Conservation (phyloP, 2,329 filamentous ascomycete species). For the Scorias spongiosa region DNA sequence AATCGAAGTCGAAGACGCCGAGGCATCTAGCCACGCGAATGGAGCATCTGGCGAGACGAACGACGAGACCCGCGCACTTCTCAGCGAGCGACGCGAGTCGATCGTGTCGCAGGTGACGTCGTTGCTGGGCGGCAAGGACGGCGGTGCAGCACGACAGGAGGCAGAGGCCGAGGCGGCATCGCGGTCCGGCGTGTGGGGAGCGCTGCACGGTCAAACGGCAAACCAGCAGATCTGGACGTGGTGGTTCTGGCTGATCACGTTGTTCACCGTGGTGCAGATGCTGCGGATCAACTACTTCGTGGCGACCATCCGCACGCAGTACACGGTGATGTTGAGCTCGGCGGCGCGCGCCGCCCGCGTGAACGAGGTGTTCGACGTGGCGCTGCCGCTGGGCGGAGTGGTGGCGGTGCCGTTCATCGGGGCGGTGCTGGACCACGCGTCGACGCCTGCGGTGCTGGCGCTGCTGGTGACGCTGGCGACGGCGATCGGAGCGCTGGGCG, state of each 20-base stretch:
- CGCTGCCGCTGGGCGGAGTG: slow-evolving; percentile 68
- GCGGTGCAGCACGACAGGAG: slow-evolving; percentile 43
- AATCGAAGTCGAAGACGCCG: slow-evolving; percentile 43
- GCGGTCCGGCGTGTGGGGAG: slow-evolving; percentile 70
- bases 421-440: slow-evolving; percentile 58
- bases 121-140: slow-evolving; percentile 52
- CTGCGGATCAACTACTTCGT: slow-evolving; percentile 76
- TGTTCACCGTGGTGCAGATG: slow-evolving; percentile 54
- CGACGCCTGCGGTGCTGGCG: slow-evolving; percentile 54
- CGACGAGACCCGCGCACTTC: slow-evolving; percentile 34
- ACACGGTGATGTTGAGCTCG: slow-evolving; percentile 56
- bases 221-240: slow-evolving; percentile 58
- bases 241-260: slow-evolving; percentile 72
- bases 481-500: slow-evolving; percentile 58
- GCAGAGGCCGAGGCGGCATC: slow-evolving; percentile 54
- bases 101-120: slow-evolving; percentile 57
- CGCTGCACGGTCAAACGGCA: slow-evolving; percentile 59
- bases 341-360: slow-evolving; percentile 43
- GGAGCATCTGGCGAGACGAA: slow-evolving; percentile 17
- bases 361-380: slow-evolving; percentile 77
- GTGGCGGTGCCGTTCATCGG: slow-evolving; percentile 81
- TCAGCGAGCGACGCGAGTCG: slow-evolving; percentile 44
- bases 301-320: slow-evolving; percentile 70
- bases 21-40: slow-evolving; percentile 29
- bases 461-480: slow-evolving; percentile 59